Conservation (phyloP, 768 basidiomycete genomes). For the Russula olivacea region DNA sequence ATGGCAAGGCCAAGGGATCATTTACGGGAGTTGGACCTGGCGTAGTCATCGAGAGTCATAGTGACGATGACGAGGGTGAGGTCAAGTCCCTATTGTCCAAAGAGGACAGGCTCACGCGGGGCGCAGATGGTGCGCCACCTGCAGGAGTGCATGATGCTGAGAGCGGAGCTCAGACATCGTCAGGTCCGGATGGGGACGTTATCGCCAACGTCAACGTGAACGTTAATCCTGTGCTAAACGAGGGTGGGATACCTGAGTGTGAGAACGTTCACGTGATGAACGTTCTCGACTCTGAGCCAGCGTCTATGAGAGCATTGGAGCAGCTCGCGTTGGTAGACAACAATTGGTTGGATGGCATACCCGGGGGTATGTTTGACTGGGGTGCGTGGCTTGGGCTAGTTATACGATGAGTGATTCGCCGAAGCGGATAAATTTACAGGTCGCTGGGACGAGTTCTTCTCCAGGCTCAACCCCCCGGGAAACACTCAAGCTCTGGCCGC, state of each 20-base stretch:
- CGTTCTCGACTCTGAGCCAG: constrained; percentile 56
- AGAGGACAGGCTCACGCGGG: constrained; percentile 15
- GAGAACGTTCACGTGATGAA: constrained; percentile 74
- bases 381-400: constrained; percentile 39
- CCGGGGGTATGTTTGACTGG: constrained; percentile 85
- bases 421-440: constrained; percentile 38
- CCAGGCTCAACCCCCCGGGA: constrained; percentile 34
- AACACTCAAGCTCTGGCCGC: background rate
- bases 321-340: constrained; percentile 62
- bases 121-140: constrained; percentile 14
- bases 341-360: constrained; percentile 71
- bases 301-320: constrained; percentile 44
- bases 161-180: constrained; percentile 45
- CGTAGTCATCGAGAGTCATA: constrained; percentile 46
- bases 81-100: constrained; percentile 14
- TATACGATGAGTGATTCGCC: constrained; percentile 9
- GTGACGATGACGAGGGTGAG: constrained; percentile 29
- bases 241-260: constrained; percentile 30
- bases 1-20: constrained; percentile 29
- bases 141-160: constrained; percentile 7
- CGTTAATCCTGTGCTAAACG: constrained; percentile 73
- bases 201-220: constrained; percentile 78
- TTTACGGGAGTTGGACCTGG: constrained; percentile 47
- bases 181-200: constrained; percentile 38
- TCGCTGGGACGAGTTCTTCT: constrained; percentile 80